These are phyloP conservation scores for Sugiyamaella xylanicola DNA, from an alignment of 1,139 yeast genomes.

Conservation along the genomic window DNA sequence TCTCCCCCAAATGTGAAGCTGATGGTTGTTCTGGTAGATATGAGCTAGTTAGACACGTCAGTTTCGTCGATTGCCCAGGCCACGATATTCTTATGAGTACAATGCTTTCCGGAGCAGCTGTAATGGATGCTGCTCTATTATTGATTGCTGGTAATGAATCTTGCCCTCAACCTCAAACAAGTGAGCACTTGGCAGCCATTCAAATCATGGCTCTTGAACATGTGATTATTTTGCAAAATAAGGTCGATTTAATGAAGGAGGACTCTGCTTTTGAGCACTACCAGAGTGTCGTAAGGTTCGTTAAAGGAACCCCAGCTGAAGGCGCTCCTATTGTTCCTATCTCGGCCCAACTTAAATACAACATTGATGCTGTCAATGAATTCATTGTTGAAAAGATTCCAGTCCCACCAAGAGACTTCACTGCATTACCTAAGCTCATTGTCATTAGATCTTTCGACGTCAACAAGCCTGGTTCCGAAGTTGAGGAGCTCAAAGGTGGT, in stretches of 20 bases:
- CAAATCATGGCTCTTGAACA: constrained; percentile 98
- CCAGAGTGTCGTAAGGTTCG: constrained; percentile 85
- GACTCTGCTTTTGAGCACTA: constrained; percentile 96
- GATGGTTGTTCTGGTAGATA: constrained; percentile 81
- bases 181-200: constrained; percentile 98
- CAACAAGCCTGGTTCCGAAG: constrained; percentile 98
- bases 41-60: constrained; percentile 89
- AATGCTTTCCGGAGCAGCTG: constrained; percentile 99
- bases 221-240: constrained; percentile 93
- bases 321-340: constrained; percentile 99
- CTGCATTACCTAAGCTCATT: constrained; percentile 90
- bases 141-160: constrained; percentile 98
- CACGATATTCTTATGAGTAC: constrained; percentile 99
- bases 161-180: constrained; percentile 99
- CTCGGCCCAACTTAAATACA: constrained; percentile 97
- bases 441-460: constrained; percentile 99
- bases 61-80: constrained; percentile 99
- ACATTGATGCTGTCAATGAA: constrained; percentile 97
- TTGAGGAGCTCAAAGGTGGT: constrained; percentile 97
- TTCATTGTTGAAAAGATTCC: constrained; percentile 95
- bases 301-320: constrained; percentile 97
- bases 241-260: constrained; percentile 98
- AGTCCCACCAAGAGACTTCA: constrained; percentile 92
- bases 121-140: constrained; percentile 98
- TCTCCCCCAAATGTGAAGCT: constrained; percentile 86